phyloP scores from a whole-genome alignment of 2,329 filamentous ascomycete species.

The Colletotrichum gloeosporioides region DNA sequence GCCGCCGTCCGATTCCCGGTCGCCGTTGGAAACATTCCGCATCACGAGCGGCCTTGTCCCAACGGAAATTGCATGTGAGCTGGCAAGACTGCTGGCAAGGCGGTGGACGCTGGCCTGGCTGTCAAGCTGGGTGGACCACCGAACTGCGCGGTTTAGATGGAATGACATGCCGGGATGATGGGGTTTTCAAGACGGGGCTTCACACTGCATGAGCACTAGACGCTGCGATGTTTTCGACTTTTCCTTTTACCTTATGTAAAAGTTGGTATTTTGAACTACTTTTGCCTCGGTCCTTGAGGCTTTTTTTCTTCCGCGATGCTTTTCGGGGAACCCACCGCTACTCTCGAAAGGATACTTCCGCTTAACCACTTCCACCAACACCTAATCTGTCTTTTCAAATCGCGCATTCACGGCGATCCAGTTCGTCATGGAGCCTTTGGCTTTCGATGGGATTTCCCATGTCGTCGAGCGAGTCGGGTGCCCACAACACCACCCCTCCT shows the following conservation, averaged over 20 bases:
- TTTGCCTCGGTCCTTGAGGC: neutral
- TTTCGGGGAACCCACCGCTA: neutral
- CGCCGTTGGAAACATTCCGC: neutral
- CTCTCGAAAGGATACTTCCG: neutral
- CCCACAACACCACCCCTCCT: neutral
- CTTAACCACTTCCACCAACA: neutral
- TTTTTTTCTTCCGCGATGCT: neutral
- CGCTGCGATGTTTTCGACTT: neutral
- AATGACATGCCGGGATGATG: neutral
- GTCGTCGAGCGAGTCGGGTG: neutral
- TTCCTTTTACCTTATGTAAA: neutral
- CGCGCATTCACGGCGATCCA: neutral
- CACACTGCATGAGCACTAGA: neutral
- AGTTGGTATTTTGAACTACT: neutral
- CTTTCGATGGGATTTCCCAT: neutral
- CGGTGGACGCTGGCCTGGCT: neutral
- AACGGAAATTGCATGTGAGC: neutral
- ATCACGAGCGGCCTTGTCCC: neutral
- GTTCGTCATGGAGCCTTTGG: neutral
- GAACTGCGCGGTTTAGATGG: neutral
- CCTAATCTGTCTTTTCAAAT: neutral
- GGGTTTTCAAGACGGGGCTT: neutral
- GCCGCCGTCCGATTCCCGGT: neutral
- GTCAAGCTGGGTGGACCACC: neutral
- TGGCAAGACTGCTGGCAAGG: neutral